Percentiles rank a stretch among this genome's conserved stretches.
Conservation (phyloP, 1,139 yeast genomes). For the Citeromyces hawaiiensis region DNA sequence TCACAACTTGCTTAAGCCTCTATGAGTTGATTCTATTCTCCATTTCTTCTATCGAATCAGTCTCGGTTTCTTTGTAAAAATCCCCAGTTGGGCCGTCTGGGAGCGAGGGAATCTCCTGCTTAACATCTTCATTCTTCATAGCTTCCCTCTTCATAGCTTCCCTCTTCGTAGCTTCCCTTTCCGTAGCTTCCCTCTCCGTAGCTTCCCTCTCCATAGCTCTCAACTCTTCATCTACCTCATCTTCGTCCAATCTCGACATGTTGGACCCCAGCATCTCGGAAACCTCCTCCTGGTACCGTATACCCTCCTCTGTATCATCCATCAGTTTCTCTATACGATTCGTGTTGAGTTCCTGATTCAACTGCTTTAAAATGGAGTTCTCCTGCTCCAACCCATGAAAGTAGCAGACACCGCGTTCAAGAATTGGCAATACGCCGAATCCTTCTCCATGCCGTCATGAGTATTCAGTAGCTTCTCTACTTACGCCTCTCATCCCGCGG, state of each 20-base stretch:
- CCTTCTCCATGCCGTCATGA: too few relatives aligned
- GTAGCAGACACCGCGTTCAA: constrained; percentile 68
- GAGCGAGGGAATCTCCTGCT: background rate
- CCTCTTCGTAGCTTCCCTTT: too few relatives aligned
- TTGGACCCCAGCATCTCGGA: constrained; percentile 26
- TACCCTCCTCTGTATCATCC: constrained; percentile 79
- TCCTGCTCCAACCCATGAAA: constrained; percentile 77
- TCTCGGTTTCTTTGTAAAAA: too few relatives aligned
- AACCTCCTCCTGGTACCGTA: constrained; percentile 56
- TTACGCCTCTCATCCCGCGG: too few relatives aligned
- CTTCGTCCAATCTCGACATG: constrained; percentile 43
- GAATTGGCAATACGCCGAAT: too few relatives aligned
- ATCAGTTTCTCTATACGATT: constrained; percentile 71
- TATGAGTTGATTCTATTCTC: too few relatives aligned
- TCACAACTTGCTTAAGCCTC: too few relatives aligned
- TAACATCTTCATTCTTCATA: too few relatives aligned
- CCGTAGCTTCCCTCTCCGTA: too few relatives aligned
- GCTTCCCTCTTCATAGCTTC: too few relatives aligned
- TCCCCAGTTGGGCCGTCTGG: background rate
- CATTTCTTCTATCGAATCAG: too few relatives aligned
- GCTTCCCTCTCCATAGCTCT: constrained; percentile 33
- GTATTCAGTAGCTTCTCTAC: too few relatives aligned
- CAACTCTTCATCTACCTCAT: constrained; percentile 55
- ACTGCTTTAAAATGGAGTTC: constrained; percentile 53
- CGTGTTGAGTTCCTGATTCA: constrained; percentile 66